Evolutionary conservation across 2,329 filamentous ascomycete species (phyloP).

Genomic region (Dothideomycetidae sp.): DNA sequence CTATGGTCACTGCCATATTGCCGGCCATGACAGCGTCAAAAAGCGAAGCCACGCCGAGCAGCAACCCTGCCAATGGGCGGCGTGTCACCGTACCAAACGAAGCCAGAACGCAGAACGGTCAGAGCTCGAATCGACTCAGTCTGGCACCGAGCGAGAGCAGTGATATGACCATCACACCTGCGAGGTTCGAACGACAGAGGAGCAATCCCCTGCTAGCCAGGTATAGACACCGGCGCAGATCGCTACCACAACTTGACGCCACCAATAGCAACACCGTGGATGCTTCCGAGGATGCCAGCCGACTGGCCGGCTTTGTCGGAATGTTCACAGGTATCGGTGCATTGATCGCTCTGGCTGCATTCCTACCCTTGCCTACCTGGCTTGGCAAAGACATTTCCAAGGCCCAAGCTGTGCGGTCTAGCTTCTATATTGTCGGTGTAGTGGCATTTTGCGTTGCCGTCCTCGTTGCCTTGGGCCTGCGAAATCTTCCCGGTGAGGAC

Average conservation of each 20-base stretch:
- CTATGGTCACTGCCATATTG: slow-evolving; percentile 93
- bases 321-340: slow-evolving; percentile 87
- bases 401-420: slow-evolving; percentile 60
- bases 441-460: slow-evolving; percentile 59
- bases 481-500: slow-evolving; percentile 54
- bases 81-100: slow-evolving; percentile 20
- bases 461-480: slow-evolving; percentile 67
- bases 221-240: slow-evolving; percentile 3
- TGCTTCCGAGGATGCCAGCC: slow-evolving; percentile 7
- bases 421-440: slow-evolving; percentile 72
- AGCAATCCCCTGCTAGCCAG: slow-evolving; percentile 4
- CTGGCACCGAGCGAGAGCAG: slow-evolving; percentile 56
- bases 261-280: neutral
- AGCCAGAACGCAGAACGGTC: slow-evolving; percentile 6
- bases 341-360: slow-evolving; percentile 64
- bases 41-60: slow-evolving; percentile 11
- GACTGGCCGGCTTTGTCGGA: slow-evolving; percentile 75
- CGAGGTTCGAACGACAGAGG: slow-evolving; percentile 26
- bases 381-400: slow-evolving; percentile 57
- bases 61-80: slow-evolving; percentile 13
- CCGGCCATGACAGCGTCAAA: slow-evolving; percentile 46
- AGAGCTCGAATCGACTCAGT: slow-evolving; percentile 33
- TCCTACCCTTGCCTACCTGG: slow-evolving; percentile 81
- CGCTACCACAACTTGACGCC: neutral
- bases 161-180: slow-evolving; percentile 60